Evolutionary conservation across 352 stramenopile genomes (phyloP).

Genomic region (Phytophthora sp.): DNA sequence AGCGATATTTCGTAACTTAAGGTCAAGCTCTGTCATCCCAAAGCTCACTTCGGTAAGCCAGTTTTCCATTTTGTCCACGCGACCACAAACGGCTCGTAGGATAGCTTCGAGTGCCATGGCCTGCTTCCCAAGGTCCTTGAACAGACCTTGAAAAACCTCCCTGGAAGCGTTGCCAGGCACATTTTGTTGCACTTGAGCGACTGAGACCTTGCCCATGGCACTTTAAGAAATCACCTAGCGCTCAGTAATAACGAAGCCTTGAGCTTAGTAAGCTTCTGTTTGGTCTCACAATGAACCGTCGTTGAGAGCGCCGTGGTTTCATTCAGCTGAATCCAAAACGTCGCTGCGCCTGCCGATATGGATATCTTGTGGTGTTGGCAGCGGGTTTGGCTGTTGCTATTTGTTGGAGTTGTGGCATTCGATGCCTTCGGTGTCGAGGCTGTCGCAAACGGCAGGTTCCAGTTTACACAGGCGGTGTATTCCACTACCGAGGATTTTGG

Average conservation of each 20-base stretch:
- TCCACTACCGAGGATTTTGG: slow-evolving; percentile 68
- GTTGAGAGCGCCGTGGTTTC: slow-evolving; percentile 23
- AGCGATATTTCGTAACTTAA: slow-evolving; percentile 78
- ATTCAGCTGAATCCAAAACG: slow-evolving; percentile 15
- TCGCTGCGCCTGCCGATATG: slow-evolving; percentile 10
- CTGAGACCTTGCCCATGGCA: slow-evolving; percentile 43
- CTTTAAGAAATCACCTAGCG: no score
- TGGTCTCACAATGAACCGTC: slow-evolving; percentile 22
- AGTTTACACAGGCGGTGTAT: slow-evolving; percentile 65
- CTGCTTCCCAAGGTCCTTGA: slow-evolving; percentile 75
- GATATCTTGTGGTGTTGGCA: slow-evolving; percentile 1
- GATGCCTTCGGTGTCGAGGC: not conserved
- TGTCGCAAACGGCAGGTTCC: slow-evolving; percentile 48
- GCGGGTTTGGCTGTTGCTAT: not conserved
- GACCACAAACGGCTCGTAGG: slow-evolving; percentile 67
- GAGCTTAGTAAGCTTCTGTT: no score
- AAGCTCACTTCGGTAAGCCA: slow-evolving; percentile 80
- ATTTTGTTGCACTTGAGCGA: slow-evolving; percentile 19
- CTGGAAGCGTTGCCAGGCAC: slow-evolving; percentile 36
- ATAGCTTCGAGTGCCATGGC: slow-evolving; percentile 81
- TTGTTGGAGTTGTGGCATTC: not conserved
- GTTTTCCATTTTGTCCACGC: slow-evolving; percentile 75
- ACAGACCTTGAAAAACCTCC: slow-evolving; percentile 73
- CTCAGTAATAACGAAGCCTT: no score
- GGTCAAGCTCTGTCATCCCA: slow-evolving; percentile 77